phyloP scores from a whole-genome alignment of 257 asterid genomes.

The Fraxinus excelsior region DNA sequence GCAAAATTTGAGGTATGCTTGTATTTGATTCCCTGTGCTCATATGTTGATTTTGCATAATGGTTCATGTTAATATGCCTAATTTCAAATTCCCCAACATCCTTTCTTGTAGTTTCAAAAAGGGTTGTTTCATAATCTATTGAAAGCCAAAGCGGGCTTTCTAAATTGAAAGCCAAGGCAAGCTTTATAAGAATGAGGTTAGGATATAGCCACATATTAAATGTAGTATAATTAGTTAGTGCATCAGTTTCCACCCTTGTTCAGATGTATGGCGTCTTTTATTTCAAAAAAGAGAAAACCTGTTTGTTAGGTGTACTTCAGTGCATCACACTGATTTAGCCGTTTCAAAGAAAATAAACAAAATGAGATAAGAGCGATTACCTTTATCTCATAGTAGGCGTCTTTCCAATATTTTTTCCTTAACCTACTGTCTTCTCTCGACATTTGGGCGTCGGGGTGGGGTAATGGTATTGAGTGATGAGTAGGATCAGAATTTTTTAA shows the following conservation, averaged over 20 bases:
- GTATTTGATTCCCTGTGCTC: constrained; percentile 16
- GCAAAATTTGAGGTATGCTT: constrained; percentile 82
- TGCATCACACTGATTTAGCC: background rate
- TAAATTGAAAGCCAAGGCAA: background rate
- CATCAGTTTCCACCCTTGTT: background rate
- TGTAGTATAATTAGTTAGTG: background rate
- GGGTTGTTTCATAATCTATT: background rate
- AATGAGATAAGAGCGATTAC: background rate
- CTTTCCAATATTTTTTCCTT: background rate
- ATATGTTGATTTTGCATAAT: constrained; percentile 8
- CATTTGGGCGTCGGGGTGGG: background rate
- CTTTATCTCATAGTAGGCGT: background rate
- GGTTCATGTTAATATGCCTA: background rate
- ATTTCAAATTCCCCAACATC: background rate
- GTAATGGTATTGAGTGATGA: background rate
- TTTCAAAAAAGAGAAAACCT: background rate
- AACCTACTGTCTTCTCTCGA: background rate
- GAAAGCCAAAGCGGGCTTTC: background rate
- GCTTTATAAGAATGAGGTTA: background rate
- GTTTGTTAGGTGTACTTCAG: background rate
- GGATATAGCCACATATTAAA: background rate
- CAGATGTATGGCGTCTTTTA: background rate
- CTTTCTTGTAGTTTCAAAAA: background rate
- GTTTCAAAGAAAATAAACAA: background rate
- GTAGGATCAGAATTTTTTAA: background rate